Evolutionary conservation across 352 stramenopile genomes (phyloP).

Genomic region (Globisporangium alternatum): DNA sequence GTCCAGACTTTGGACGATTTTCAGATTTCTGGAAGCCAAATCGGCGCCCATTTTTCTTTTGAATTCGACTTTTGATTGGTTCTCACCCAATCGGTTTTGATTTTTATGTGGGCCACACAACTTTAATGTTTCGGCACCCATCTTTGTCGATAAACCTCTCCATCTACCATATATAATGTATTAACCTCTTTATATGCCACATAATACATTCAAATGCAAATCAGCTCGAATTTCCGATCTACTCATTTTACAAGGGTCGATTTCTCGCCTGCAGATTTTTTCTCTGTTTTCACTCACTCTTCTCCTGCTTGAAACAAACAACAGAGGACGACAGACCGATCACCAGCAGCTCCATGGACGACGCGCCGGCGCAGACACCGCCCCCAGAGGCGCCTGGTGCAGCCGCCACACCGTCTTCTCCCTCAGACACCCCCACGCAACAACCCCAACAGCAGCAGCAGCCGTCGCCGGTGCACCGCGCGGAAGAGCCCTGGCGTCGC

Average conservation of each 20-base stretch:
- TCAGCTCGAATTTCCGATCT: not conserved
- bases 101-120: not conserved
- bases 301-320: not conserved
- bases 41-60: too few relatives aligned
- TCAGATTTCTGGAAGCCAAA: too few relatives aligned
- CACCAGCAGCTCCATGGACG: slow-evolving; percentile 1
- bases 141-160: slow-evolving; percentile 5
- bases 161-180: not conserved
- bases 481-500: slow-evolving; percentile 3
- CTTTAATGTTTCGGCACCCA: not conserved
- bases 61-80: too few relatives aligned
- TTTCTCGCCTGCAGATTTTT: not conserved
- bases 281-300: not conserved
- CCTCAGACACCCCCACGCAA: not conserved
- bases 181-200: not conserved
- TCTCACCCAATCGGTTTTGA: not conserved
- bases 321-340: not conserved
- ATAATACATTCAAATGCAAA: not conserved
- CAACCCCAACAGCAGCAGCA: not conserved
- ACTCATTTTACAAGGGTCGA: slow-evolving; percentile 3
- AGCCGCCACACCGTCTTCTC: not conserved
- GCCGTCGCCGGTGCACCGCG: not conserved
- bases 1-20: too few relatives aligned
- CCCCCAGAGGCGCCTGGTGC: not conserved
- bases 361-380: not conserved